These are phyloP conservation scores for Tetradesmus lagerheimii DNA, from an alignment of 139 green algal species.

Conservation along the genomic window DNA sequence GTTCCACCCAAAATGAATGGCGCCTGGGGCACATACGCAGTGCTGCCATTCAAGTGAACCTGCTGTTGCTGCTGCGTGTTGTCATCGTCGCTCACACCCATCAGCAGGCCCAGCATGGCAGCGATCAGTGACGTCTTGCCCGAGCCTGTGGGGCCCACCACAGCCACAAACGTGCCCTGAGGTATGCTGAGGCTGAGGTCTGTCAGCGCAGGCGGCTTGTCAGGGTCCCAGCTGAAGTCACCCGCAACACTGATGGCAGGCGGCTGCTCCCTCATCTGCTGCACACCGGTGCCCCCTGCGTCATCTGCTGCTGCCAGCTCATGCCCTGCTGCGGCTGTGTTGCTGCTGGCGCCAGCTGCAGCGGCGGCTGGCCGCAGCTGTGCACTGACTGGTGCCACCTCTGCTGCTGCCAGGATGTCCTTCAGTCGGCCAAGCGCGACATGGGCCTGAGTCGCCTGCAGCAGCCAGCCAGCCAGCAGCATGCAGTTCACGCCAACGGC, in stretches of 20 bases:
- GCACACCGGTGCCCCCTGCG: neutral
- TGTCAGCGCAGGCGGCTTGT: slow-evolving; percentile 49
- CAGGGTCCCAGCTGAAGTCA: slow-evolving; percentile 73
- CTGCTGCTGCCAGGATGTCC: slow-evolving; percentile 59
- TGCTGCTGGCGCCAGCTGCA: neutral
- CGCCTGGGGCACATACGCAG: slow-evolving; percentile 83
- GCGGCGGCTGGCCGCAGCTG: slow-evolving; percentile 38
- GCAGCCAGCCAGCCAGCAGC: no score
- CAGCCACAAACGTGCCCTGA: slow-evolving; percentile 59
- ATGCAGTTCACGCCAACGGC: no score
- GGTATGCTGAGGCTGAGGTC: slow-evolving; percentile 62
- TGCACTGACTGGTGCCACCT: neutral
- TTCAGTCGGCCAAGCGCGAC: slow-evolving; percentile 68
- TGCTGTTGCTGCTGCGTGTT: slow-evolving; percentile 12
- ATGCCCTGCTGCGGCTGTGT: neutral
- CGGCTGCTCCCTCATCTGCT: neutral
- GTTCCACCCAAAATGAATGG: slow-evolving; percentile 83
- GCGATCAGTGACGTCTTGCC: slow-evolving; percentile 80
- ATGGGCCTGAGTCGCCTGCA: slow-evolving; percentile 54
- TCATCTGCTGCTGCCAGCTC: neutral
- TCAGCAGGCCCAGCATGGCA: slow-evolving; percentile 74
- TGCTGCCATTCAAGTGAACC: slow-evolving; percentile 54
- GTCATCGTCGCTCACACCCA: slow-evolving; percentile 48
- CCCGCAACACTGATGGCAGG: slow-evolving; percentile 60
- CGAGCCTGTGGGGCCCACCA: slow-evolving; percentile 72